A percentile compares a stretch with the other conserved stretches of the same genome.
phyloP scores from a whole-genome alignment of 306 rosid genomes.

The Citrullus colocynthis region DNA sequence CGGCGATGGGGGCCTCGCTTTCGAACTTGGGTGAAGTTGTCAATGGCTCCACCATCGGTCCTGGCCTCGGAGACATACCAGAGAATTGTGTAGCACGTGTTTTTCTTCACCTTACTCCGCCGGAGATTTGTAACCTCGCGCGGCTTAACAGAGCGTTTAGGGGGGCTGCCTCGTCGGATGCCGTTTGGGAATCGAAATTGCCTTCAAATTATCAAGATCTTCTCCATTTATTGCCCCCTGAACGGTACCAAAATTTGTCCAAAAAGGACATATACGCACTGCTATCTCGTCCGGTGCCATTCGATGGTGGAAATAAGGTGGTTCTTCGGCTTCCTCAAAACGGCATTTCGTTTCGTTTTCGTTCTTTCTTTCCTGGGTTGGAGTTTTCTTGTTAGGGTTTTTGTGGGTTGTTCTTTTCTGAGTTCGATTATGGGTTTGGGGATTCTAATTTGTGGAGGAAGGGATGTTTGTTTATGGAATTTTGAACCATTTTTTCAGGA shows the following conservation, averaged over 20 bases:
- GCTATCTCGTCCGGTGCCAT: conserved; percentile 54
- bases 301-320: conserved; percentile 72
- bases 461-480: neutral
- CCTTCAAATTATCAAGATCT: conserved; percentile 68
- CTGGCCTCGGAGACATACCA: conserved; percentile 87
- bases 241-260: conserved; percentile 34
- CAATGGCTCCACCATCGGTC: conserved; percentile 45
- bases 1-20: conserved; percentile 65
- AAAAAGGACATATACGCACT: conserved; percentile 70
- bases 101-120: conserved; percentile 67
- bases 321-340: conserved; percentile 9
- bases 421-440: neutral
- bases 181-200: conserved; percentile 71
- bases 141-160: conserved; percentile 73
- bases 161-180: conserved; percentile 82
- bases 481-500: conserved; percentile 35
- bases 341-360: conserved; percentile 5
- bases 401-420: neutral
- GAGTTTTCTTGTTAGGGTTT: neutral
- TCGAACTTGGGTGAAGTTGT: conserved; percentile 46
- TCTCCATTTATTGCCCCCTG: conserved; percentile 45
- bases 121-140: conserved; percentile 83
- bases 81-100: conserved; percentile 88
- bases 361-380: neutral
- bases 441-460: neutral